These are phyloP conservation scores for Amanita muscaria DNA, from an alignment of 768 basidiomycete species.

Conservation along the genomic window DNA sequence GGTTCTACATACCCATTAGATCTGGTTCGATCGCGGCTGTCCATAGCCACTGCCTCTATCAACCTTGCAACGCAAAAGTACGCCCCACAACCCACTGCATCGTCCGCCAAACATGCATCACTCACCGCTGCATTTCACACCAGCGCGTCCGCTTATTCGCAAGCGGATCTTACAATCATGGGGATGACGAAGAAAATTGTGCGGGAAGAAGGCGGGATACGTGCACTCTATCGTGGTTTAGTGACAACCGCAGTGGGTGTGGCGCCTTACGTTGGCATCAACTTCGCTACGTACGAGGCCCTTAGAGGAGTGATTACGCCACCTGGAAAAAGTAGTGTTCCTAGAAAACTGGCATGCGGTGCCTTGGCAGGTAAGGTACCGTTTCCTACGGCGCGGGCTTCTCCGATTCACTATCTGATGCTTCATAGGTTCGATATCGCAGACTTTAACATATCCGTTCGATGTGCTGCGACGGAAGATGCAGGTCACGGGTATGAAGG, in stretches of 20 bases:
- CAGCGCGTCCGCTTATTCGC: slow-evolving; percentile 28
- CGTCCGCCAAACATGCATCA: slow-evolving; percentile 22
- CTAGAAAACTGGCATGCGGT: slow-evolving; percentile 74
- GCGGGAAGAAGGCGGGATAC: slow-evolving; percentile 85
- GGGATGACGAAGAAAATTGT: slow-evolving; percentile 90
- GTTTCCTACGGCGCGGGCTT: background rate
- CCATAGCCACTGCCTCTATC: slow-evolving; percentile 81
- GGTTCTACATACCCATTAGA: slow-evolving; percentile 90
- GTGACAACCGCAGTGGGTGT: slow-evolving; percentile 82
- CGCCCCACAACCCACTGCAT: slow-evolving; percentile 13
- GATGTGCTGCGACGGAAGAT: slow-evolving; percentile 93
- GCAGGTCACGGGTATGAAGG: slow-evolving; percentile 82
- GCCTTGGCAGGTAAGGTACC: slow-evolving; percentile 64
- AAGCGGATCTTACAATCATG: slow-evolving; percentile 59
- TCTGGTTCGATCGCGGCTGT: slow-evolving; percentile 85
- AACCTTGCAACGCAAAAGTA: slow-evolving; percentile 21
- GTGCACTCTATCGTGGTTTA: slow-evolving; percentile 80
- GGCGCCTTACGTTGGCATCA: slow-evolving; percentile 85
- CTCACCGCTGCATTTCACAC: slow-evolving; percentile 52
- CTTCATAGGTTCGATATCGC: slow-evolving; percentile 71
- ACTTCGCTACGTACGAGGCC: slow-evolving; percentile 91
- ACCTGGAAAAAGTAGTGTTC: slow-evolving; percentile 63
- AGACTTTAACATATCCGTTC: slow-evolving; percentile 92
- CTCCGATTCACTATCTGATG: background rate
- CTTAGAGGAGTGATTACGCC: slow-evolving; percentile 68